These are phyloP conservation scores for Amaranthus cruentus DNA, from an alignment of 148 eudicot species.

Conservation along the genomic window DNA sequence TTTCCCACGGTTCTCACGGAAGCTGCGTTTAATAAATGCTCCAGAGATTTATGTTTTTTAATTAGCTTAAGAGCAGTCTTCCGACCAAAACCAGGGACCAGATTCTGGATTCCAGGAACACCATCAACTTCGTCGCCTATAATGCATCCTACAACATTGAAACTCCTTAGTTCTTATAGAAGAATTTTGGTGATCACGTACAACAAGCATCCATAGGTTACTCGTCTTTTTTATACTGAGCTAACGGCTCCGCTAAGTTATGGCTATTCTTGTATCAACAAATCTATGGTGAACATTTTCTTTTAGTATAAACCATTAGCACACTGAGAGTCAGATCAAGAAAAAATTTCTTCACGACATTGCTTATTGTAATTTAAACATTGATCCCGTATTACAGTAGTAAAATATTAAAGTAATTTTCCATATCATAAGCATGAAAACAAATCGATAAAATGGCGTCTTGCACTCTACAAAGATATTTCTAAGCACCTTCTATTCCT, in stretches of 20 bases:
- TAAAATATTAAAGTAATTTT: too few species aligned
- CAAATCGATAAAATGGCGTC: too few species aligned
- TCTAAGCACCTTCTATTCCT: not conserved
- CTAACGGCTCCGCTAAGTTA: too few species aligned
- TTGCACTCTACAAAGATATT: not conserved
- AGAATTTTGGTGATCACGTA: not conserved
- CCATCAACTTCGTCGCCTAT: slow-evolving; percentile 92
- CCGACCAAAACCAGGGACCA: slow-evolving; percentile 82
- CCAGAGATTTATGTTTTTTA: slow-evolving; percentile 71
- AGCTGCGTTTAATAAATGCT: slow-evolving; percentile 74
- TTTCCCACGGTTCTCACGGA: slow-evolving; percentile 79
- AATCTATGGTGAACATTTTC: too few species aligned
- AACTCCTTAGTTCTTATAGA: not conserved
- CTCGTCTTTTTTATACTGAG: too few species aligned
- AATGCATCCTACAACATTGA: slow-evolving; percentile 60
- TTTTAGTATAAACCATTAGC: not conserved
- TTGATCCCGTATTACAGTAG: too few species aligned
- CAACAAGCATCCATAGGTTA: too few species aligned
- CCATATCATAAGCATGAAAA: too few species aligned
- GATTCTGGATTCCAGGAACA: slow-evolving; percentile 82
- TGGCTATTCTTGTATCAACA: too few species aligned
- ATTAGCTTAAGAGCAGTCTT: slow-evolving; percentile 84
- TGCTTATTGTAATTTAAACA: too few species aligned
- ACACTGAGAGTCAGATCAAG: not conserved
- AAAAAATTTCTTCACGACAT: too few species aligned